Evolutionary conservation across 345 rosid genomes (phyloP), one percentile per base, ranked within the genome.

Genomic region (Salix koriyanagi): DNA sequence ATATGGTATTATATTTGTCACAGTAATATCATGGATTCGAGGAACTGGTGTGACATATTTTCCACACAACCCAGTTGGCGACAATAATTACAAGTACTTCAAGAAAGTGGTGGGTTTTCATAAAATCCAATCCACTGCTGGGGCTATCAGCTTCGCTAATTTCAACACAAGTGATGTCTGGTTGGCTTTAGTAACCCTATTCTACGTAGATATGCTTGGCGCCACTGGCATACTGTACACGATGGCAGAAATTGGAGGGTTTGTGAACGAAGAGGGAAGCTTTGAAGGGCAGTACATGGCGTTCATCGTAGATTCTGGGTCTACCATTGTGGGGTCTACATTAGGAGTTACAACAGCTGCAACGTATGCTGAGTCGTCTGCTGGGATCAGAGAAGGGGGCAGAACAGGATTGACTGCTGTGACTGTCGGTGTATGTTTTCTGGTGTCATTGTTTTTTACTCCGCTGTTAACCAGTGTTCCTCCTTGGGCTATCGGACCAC

Each of bases 401-500:
- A 88, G 86, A 61, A 94, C 99, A 1, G 99, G 99, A 50, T 65
- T 93, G 69, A 94, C 99, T 19, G 97, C 96, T 0, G 88, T 93
- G 61, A 70, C 84, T 2, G 71, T 94, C 3, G 96, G 89, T 2
- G 14, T 88, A 0, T 94, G 83, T 60, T 94, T 93, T 84, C 79
- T 88, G 7, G 25, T 76, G 2, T 89, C 98, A 2, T 69, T 93
- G 79, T 91, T 93, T 78, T 83, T 94, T 19, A 89, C 90, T 19
- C 98, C 97, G 36, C 72, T 93, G 15, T 65, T 93, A 58, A 86
- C 78, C 2, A 93, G 85, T 69, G 97, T 94, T 7, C 98, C 99
- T 7, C 90, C 92, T 11, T 94, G 97, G 99, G 99, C 99, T 4
- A 86, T 91, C 30, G 97, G 97, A 18, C 97, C 97, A 8, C 90